A percentile compares a stretch with the other conserved stretches of the same genome.
Conservation (phyloP, 2,329 filamentous ascomycete species). For the Coniochaeta ligniaria region DNA sequence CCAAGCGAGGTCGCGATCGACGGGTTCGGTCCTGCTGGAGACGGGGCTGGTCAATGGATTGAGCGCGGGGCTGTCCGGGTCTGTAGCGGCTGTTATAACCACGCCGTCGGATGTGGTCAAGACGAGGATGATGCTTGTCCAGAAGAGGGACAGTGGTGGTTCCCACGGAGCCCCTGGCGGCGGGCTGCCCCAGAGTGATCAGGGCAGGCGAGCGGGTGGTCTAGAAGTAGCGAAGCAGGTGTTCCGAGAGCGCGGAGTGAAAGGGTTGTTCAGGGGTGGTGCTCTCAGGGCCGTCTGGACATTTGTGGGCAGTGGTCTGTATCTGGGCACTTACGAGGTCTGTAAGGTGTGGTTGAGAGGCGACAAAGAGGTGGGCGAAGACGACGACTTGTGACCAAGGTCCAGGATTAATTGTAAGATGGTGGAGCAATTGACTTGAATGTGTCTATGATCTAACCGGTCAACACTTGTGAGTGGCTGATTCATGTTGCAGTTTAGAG, state of each 20-base stretch:
- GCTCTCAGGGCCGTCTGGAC: slow-evolving; percentile 72
- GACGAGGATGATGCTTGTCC: slow-evolving; percentile 69
- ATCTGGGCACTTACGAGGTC: slow-evolving; percentile 80
- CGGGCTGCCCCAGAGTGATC: slow-evolving; percentile 16
- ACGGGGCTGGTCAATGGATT: slow-evolving; percentile 63
- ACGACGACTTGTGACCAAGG: slow-evolving; percentile 13
- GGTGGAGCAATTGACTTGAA: background rate
- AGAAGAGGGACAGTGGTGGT: slow-evolving; percentile 12
- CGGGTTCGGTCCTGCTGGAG: slow-evolving; percentile 41
- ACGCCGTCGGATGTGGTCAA: slow-evolving; percentile 88
- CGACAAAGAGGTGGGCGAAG: slow-evolving; percentile 35
- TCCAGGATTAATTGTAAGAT: background rate
- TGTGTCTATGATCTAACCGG: background rate
- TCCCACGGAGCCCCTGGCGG: background rate
- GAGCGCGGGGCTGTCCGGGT: slow-evolving; percentile 68
- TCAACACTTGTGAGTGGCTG: background rate
- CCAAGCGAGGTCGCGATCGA: slow-evolving; percentile 8
- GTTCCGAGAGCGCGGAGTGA: slow-evolving; percentile 57
- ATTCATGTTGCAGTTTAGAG: background rate
- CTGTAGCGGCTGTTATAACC: slow-evolving; percentile 70
- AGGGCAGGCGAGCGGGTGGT: slow-evolving; percentile 31
- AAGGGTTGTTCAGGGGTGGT: slow-evolving; percentile 72
- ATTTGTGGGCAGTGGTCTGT: slow-evolving; percentile 73
- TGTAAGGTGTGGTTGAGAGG: slow-evolving; percentile 57
- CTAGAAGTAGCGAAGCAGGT: slow-evolving; percentile 59